Conservation (phyloP, 2,329 filamentous ascomycete species). For the Sporothrix brunneoviolacea region DNA sequence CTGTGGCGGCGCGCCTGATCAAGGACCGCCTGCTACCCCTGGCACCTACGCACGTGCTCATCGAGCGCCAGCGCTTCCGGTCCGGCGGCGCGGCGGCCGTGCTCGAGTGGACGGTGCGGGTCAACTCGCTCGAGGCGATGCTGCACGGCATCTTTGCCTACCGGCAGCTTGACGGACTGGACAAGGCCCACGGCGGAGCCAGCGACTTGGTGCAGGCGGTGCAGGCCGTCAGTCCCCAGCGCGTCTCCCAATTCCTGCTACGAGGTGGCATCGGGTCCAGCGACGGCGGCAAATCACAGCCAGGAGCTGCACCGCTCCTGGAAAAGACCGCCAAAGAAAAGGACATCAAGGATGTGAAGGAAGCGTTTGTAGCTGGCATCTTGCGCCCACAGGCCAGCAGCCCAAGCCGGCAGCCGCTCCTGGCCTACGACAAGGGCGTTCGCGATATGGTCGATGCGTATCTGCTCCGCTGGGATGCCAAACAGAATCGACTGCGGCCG, state of each 20-base stretch:
- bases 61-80: constrained; percentile 57
- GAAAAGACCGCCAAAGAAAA: constrained; percentile 18
- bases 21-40: constrained; percentile 36
- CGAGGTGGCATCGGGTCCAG: constrained; percentile 21
- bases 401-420: not conserved
- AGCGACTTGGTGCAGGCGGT: constrained; percentile 25
- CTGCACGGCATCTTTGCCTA: constrained; percentile 63
- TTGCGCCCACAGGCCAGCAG: not conserved
- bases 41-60: constrained; percentile 62
- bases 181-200: too few relatives aligned
- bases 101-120: constrained; percentile 74
- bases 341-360: constrained; percentile 22
- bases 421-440: not conserved
- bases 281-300: too few relatives aligned
- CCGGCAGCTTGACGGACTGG: constrained; percentile 37
- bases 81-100: constrained; percentile 58
- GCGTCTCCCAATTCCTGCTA: constrained; percentile 48
- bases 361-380: constrained; percentile 15
- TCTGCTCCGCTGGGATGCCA: constrained; percentile 14
- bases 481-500: not conserved
- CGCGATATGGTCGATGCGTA: constrained; percentile 14
- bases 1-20: constrained; percentile 28
- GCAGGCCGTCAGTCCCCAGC: constrained; percentile 41
- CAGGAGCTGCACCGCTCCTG: too few relatives aligned
- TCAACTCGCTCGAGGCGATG: constrained; percentile 79